Base-by-base conservation (phyloP, 73 alveolate species). In the Tetrahymena elliotti region DNA sequence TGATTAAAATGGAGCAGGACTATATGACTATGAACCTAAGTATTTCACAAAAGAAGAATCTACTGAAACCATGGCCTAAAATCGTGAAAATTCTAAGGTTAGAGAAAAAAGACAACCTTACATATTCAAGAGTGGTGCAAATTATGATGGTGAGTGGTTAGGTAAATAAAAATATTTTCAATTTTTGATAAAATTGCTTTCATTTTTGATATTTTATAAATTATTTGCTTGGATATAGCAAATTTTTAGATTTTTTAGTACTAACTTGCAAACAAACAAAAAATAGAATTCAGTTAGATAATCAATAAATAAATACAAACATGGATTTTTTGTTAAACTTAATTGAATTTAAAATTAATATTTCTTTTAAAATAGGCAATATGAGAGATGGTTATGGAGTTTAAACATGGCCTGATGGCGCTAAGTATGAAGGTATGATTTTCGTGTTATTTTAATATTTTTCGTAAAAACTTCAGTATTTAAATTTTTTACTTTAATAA, bases 331-430 rank as follows among this genome's bases (percentile, higher is more conserved):
- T n/a, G n/a, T n/a, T n/a, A n/a, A n/a, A n/a, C n/a, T n/a, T n/a
- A n/a, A n/a, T n/a, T 12, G 27, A 47, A 47, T 47, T 40, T 40
- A 3, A 47, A 47, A 8, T 47, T 4, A 47, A 47, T 47, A 47
- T 13, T 47, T 47, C 22, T 18, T 36, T 54, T 95, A 93, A 95
- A 68, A 53, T 92, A 68, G 35, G 97, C 33, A 37, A 94, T 53
- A 84, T 93, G 39, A 52, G 96, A 33, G 96, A 94, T 94, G 96
- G 96, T 27, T 88, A 33, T 22, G 96, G 96, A 6, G 93, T 88
- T 40, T 88, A 94, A 94, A 53, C 83, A 22, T 94, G 96, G 96
- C 95, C 96, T 33, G 96, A 94, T 88, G 96, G 96, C 38, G 96
- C 96, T 52, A 94, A 88, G 52, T 94, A 94, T 52, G 94, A 94